Evolutionary conservation across 140 eudicot genomes (phyloP), one percentile per base, ranked within the genome.

Genomic region (Artemisia princeps): DNA sequence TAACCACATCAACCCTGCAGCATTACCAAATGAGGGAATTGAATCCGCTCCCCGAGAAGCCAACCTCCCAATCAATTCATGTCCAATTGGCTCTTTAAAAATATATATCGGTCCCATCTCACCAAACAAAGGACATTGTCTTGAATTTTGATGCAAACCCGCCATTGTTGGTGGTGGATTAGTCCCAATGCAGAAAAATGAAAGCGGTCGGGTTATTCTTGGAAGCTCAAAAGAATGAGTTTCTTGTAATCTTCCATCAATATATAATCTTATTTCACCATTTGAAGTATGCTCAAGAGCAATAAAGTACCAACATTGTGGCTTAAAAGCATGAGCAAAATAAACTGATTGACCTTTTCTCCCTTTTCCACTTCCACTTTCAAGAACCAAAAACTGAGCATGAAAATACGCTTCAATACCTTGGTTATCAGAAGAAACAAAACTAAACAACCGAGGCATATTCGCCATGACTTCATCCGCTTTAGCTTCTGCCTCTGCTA

Each of bases 71-170:
- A 92, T 82, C 75, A 80, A 83, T 51, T 85, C 98, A 4, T 86
- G 87, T 53, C 98, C 96, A 72, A 92, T 77, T 8, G 96, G 80
- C 70, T 92, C 96, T 79, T 86, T 92, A 73, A 92, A 92, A 9
- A 92, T 88, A 73, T 92, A 92, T 50, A 92, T 63, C 2, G 98
- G 95, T 11, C 98, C 98, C 96, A 92, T 82, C 78, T 92, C 98
- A 60, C 96, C 98, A 85, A 92, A 92, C 79, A 92, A 77, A 15
- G 98, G 92, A 70, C 86, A 78, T 56, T 85, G 89, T 51, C 96
- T 88, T 1, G 87, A 92, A 19, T 86, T 83, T 15, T 87, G 95
- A 74, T 79, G 89, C 74, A 84, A 77, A 68, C 94, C 89, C 53
- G 85, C 89, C 89, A 81, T 82, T 57, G 84, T 82, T 70, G 98